Evolutionary conservation across 306 rosid species (phyloP), one percentile per base, ranked within the genome.

Genomic region (Nissolia schottii): DNA sequence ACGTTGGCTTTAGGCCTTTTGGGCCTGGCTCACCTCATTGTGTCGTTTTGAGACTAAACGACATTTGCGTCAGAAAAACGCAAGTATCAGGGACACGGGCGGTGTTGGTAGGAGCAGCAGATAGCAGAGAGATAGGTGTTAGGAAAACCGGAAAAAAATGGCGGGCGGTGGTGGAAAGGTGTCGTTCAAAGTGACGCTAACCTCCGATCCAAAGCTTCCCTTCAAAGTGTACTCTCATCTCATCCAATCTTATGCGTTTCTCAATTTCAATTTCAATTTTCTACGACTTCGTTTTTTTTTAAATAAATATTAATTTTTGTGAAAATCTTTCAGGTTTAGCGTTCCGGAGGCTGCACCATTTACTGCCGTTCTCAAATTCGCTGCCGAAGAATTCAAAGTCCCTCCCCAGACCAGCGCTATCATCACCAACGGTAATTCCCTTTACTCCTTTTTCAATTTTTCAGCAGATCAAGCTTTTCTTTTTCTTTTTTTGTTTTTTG

Each of bases 401-500:
- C 99, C 99, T 61, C 97, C 99, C 9, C 97, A 94, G 56, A 91
- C 99, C 80, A 91, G 99, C 77, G 99, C 97, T 35, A 91, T 94
- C 18, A 94, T 94, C 92, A 91, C 99, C 85, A 89, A 94, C 64
- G 99, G 97, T 91, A 79, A 24, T 64, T 64, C 3, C 1, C n/a
- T 1, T 8, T 22, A n/a, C 15, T 7, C 27, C 3, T 27, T 49
- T 19, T 49, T 23, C 8, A 3, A 10, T 13, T 14, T 13, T 24
- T 19, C 15, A 11, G 2, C 15, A 27, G 11, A 56, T 56, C 23
- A 28, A 27, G 40, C 23, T 28, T 24, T 25, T 55, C 16, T 24
- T 24, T 41, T 67, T n/a, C 8, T 34, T 19, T 0, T 7, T 24
- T 74, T 16, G 4, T 63, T 7, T 27, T 14, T 6, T n/a, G n/a